Evolutionary conservation across 129 eudicot genomes (phyloP).

Genomic region (Arctium lappa): DNA sequence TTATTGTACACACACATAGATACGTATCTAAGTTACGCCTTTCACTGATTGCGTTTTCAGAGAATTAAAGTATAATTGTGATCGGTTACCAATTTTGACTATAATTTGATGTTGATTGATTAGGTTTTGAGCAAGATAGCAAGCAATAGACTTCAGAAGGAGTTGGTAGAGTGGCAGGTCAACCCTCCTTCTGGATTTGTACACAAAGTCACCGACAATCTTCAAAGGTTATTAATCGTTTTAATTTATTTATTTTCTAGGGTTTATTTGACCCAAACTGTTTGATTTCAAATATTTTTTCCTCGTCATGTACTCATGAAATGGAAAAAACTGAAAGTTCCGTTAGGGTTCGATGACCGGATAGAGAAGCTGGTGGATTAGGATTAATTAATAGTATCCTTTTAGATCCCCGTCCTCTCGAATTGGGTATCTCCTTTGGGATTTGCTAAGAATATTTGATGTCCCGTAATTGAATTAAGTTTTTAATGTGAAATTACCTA

Average conservation of each 20-base stretch:
- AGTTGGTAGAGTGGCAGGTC: slow-evolving; percentile 96
- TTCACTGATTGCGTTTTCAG: background rate
- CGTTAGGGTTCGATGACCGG: background rate
- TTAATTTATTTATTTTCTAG: background rate
- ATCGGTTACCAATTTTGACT: background rate
- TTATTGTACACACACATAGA: background rate
- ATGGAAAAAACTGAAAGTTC: background rate
- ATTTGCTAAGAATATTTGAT: background rate
- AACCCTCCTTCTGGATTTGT: slow-evolving; percentile 87
- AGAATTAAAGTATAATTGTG: background rate
- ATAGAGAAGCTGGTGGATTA: background rate
- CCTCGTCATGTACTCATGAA: background rate
- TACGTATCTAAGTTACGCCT: background rate
- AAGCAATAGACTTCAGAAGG: slow-evolving; percentile 89
- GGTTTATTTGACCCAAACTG: slow-evolving; percentile 5
- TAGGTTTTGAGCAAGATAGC: slow-evolving; percentile 93
- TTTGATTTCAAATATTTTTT: slow-evolving; percentile 3
- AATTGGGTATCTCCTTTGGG: background rate
- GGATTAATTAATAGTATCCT: background rate
- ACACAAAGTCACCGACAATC: slow-evolving; percentile 86
- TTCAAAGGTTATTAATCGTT: slow-evolving; percentile 58
- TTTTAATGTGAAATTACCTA: background rate
- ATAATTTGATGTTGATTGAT: slow-evolving; percentile 6
- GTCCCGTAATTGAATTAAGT: background rate
- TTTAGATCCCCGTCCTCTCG: background rate